These are phyloP conservation scores for Erythrobasidium hasegawianum DNA, from an alignment of 1,284 basidiomycete genomes.

Conservation along the genomic window DNA sequence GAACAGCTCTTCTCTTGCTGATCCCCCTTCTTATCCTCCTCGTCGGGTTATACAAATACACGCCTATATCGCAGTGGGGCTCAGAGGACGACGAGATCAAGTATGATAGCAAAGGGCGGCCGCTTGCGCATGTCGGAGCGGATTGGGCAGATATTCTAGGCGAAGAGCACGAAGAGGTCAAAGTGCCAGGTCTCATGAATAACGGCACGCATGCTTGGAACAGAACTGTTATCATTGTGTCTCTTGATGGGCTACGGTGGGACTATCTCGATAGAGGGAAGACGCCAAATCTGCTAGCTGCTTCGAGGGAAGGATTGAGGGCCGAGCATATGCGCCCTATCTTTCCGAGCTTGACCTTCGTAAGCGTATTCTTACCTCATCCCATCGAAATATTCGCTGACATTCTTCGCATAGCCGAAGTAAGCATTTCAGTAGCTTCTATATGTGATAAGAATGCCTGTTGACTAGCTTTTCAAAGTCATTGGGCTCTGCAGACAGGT, in stretches of 20 bases:
- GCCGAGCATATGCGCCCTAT: conserved; percentile 78
- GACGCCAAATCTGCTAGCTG: conserved; percentile 72
- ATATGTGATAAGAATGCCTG: neutral
- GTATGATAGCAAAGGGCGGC: too few species aligned
- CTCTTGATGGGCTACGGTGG: conserved; percentile 80
- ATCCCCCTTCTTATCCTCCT: conserved; percentile 6
- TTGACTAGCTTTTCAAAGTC: conserved; percentile 54
- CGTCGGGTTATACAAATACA: neutral
- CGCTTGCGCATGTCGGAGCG: too few species aligned
- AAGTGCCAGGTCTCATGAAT: neutral
- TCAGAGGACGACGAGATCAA: neutral
- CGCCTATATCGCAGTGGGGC: neutral
- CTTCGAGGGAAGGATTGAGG: conserved; percentile 71
- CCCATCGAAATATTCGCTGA: conserved; percentile 38
- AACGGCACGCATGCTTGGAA: conserved; percentile 30
- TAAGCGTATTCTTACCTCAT: conserved; percentile 39
- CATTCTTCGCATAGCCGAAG: too few species aligned
- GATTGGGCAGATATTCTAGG: neutral
- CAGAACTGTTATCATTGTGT: conserved; percentile 73
- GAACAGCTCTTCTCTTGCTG: conserved; percentile 13
- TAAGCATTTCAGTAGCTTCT: neutral
- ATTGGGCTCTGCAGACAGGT: conserved; percentile 78
- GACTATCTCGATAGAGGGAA: conserved; percentile 76
- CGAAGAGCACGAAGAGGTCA: neutral
- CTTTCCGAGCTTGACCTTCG: conserved; percentile 83